Evolutionary conservation across 495 filamentous ascomycete genomes (phyloP), one percentile per base, ranked within the genome.

Genomic region (Aspergillus wentii): DNA sequence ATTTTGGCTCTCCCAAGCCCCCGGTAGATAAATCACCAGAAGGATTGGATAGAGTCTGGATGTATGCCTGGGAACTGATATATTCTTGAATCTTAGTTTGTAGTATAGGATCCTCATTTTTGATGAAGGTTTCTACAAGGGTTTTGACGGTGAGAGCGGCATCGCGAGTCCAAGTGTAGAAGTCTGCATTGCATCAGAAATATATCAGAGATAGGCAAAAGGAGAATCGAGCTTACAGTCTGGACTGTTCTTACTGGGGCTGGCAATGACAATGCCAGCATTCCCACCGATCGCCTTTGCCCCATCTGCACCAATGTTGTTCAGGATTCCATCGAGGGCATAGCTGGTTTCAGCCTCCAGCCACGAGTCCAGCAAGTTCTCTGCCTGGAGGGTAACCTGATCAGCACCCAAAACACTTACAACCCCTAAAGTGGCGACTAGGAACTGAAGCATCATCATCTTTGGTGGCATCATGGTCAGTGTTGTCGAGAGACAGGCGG

Each of bases 161-260:
- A 41, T 82, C 78, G 33, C 79, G 64, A 35, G 71, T 75, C 78
- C 78, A 82, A 2, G 76, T 75, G 44, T 72, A 81, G 46, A 69
- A 80, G 37, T 78, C 73, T 78, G 28, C 3, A 40, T n/a, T n/a
- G n/a, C n/a, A n/a, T n/a, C n/a, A n/a, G n/a, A n/a, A n/a, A n/a
- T 28, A 4, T 3, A 28, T 28, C 10, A 33, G 0, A 14, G 11
- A 17, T 11, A 28, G 21, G 31, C 27, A 48, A 35, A 29, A 33
- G n/a, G n/a, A 34, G 18, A 23, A 22, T 17, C 23, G 20, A 8
- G 59, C 61, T 62, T 41, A 75, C 71, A 80, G 51, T 79, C 53
- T 8, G 76, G 76, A 40, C 71, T 56, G 8, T 43, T 43, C 18
- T 62, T 75, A 7, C 70, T 72, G 18, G 76, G 76, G 47, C 71